Evolutionary conservation across 2,329 filamentous ascomycete species (phyloP).

Genomic region (Taxawa tesnikishii): DNA sequence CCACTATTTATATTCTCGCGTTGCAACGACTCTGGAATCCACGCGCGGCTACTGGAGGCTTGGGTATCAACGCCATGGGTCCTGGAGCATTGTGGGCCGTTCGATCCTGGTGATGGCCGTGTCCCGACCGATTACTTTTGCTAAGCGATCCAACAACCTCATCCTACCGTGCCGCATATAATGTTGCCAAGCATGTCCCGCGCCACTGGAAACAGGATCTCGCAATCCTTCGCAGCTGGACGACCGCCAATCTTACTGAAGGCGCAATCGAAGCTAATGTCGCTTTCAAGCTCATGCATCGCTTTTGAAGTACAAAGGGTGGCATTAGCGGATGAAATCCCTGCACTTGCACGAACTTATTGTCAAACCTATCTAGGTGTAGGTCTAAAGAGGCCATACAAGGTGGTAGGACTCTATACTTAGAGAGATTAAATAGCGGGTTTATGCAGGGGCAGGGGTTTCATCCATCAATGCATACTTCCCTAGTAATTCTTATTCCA

Average conservation of each 20-base stretch:
- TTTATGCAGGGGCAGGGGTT: too few species aligned
- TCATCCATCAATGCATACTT: neutral
- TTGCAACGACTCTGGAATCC: neutral
- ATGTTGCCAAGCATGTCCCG: slow-evolving; percentile 1
- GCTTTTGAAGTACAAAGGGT: too few species aligned
- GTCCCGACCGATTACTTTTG: slow-evolving; percentile 1
- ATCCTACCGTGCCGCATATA: slow-evolving; percentile 2
- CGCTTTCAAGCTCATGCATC: too few species aligned
- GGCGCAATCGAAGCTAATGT: too few species aligned
- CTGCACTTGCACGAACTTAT: too few species aligned
- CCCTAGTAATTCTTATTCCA: slow-evolving; percentile 1
- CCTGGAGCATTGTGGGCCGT: slow-evolving; percentile 1
- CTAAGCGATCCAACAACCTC: slow-evolving; percentile 1
- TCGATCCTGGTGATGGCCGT: slow-evolving; percentile 1
- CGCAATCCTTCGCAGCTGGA: too few species aligned
- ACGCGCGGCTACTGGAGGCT: neutral
- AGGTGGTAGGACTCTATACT: neutral
- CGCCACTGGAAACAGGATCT: too few species aligned
- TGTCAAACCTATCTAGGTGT: too few species aligned
- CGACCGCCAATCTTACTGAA: too few species aligned
- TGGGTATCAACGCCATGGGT: neutral
- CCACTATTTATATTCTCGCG: neutral
- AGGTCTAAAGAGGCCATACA: neutral
- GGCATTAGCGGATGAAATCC: too few species aligned
- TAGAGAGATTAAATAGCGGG: too few species aligned